Base-by-base conservation (phyloP, 2,329 filamentous ascomycete species). In the Remersonia thermophila region DNA sequence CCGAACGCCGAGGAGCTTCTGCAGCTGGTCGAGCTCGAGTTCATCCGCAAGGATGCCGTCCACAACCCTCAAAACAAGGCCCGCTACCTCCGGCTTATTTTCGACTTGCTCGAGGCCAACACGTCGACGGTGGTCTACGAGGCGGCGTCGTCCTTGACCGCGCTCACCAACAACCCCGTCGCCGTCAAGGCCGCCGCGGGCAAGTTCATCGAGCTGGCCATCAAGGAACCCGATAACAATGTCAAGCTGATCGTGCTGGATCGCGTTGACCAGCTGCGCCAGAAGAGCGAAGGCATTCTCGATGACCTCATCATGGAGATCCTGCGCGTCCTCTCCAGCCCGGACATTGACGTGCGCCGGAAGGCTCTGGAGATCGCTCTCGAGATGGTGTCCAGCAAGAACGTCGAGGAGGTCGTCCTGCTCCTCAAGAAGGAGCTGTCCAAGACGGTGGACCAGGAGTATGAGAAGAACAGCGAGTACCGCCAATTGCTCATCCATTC, bases 371-470 rank as follows among this genome's bases (percentile, higher is more conserved):
- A 75, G 38, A 83, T 98, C 51, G 87, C 87, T 10, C 68, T 98
- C 57, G 87, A 95, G 47, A 96, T 98, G 91, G 85, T 98, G 4
- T 91, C 89, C 0, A 95, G 87, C 72, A 93, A 94, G 65, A 98
- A 98, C 47, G 87, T 98, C 6, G 91, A 96, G 56, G 91, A 98
- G 54, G 91, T 98, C 11, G 83, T 98, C 15, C 73, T 96, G 52
- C 70, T 98, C 1, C 69, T 98, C 42, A 98, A 98, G 68, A 98
- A 98, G 60, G 91, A 98, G 56, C 73, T 98, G 18, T 79, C 85
- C 44, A 98, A 96, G 71, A 98, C 91, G 0, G 85, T 96, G 30
- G 87, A 98, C 53, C 87, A 96, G 59, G 87, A 95, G 59, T 96
- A 95, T 62, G 91, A 98, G 66, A 96, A 96, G 75, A 94, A 93